phyloP scores from a whole-genome alignment of 345 rosid species.

The Linum lewisii region DNA sequence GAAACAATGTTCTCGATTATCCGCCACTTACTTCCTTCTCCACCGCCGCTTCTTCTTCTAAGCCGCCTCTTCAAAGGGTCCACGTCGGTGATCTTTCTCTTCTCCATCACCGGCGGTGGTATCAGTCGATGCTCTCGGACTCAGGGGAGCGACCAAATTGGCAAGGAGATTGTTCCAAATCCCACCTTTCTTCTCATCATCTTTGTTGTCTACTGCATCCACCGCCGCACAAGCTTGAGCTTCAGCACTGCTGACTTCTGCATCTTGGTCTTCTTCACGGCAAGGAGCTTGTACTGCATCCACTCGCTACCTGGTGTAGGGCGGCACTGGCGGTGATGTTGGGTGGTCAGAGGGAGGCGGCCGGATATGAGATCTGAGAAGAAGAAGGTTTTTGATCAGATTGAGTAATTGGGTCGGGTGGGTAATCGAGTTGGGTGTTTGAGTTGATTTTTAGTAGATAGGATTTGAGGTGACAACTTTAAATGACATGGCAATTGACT shows the following conservation, averaged over 20 bases:
- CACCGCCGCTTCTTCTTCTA: slow-evolving; percentile 1
- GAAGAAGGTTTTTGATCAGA: too few species aligned
- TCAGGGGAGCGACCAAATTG: slow-evolving; percentile 26
- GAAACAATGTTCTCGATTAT: slow-evolving; percentile 46
- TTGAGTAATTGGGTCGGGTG: too few species aligned
- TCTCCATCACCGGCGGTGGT: neutral
- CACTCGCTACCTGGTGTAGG: too few species aligned
- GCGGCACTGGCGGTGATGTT: too few species aligned
- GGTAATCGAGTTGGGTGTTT: too few species aligned
- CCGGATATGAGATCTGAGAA: too few species aligned
- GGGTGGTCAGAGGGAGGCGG: too few species aligned
- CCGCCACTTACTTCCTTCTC: slow-evolving; percentile 13
- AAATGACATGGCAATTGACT: too few species aligned
- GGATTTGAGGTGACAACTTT: too few species aligned
- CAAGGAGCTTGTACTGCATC: slow-evolving; percentile 5
- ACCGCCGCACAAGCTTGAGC: too few species aligned
- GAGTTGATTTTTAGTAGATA: too few species aligned
- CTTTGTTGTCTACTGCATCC: neutral
- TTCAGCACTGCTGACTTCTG: neutral
- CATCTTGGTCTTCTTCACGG: slow-evolving; percentile 13
- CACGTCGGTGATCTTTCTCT: slow-evolving; percentile 4
- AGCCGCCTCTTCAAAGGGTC: neutral
- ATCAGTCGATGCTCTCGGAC: slow-evolving; percentile 14
- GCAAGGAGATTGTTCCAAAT: slow-evolving; percentile 22
- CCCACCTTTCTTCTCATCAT: slow-evolving; percentile 7